Evolutionary conservation across 495 filamentous ascomycete species (phyloP).

Genomic region (Aspergillus campestris): DNA sequence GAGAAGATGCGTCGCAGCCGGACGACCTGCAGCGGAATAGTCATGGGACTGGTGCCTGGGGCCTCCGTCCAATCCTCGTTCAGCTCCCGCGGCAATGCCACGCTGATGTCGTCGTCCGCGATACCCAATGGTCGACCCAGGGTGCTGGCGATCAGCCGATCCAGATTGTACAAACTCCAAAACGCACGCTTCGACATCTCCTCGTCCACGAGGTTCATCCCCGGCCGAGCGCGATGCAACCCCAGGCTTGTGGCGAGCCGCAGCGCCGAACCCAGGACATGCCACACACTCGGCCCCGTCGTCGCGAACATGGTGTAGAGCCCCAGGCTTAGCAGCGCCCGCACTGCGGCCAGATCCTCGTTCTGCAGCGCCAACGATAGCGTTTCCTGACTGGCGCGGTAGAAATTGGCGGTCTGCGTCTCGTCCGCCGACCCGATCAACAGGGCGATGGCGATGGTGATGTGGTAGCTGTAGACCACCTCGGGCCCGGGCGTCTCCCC

Average conservation of each 20-base stretch:
- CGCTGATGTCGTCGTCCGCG: slow-evolving; percentile 42
- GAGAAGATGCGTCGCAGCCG: slow-evolving; percentile 42
- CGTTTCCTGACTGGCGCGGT: slow-evolving; percentile 33
- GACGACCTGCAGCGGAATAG: slow-evolving; percentile 42
- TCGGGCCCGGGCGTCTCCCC: slow-evolving; percentile 30
- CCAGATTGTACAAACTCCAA: slow-evolving; percentile 46
- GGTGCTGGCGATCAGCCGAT: slow-evolving; percentile 43
- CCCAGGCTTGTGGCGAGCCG: slow-evolving; percentile 42
- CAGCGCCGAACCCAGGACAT: slow-evolving; percentile 40
- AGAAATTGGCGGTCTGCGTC: slow-evolving; percentile 30
- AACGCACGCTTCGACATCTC: slow-evolving; percentile 45
- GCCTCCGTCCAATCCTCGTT: slow-evolving; percentile 38
- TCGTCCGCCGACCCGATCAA: slow-evolving; percentile 30
- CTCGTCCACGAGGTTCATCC: slow-evolving; percentile 26
- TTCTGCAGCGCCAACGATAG: slow-evolving; percentile 32
- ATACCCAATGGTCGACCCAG: slow-evolving; percentile 41
- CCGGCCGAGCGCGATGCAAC: slow-evolving; percentile 36
- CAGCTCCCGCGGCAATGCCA: slow-evolving; percentile 34
- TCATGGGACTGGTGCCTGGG: slow-evolving; percentile 33
- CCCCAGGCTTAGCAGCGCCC: slow-evolving; percentile 40
- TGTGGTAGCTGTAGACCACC: slow-evolving; percentile 33
- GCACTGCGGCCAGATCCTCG: slow-evolving; percentile 35
- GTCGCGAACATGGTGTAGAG: slow-evolving; percentile 45
- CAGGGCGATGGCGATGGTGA: slow-evolving; percentile 33
- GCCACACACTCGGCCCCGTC: slow-evolving; percentile 44